Evolutionary conservation across 2,329 filamentous ascomycete genomes (phyloP).

Genomic region (Claviceps lovelessii): DNA sequence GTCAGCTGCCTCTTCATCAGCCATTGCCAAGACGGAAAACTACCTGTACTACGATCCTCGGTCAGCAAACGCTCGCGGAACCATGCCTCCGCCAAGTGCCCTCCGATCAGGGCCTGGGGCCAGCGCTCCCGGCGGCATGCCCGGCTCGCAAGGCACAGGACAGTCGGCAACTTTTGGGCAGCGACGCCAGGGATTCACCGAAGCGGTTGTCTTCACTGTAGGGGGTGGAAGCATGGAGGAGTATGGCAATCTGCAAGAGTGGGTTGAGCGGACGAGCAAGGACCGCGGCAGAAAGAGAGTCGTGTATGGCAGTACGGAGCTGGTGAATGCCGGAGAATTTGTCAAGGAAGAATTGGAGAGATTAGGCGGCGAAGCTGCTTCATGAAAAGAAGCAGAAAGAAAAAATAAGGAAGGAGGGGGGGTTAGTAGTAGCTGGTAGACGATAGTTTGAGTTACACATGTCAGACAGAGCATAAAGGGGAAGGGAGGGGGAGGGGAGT

Average conservation of each 20-base stretch:
- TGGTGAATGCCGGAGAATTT: slow-evolving; percentile 56
- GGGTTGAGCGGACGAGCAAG: slow-evolving; percentile 65
- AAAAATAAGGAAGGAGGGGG: background rate
- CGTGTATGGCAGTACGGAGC: slow-evolving; percentile 86
- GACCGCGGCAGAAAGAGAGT: slow-evolving; percentile 61
- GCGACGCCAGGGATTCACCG: slow-evolving; percentile 72
- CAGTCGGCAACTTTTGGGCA: slow-evolving; percentile 81
- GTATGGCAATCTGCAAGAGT: slow-evolving; percentile 93
- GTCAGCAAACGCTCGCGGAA: slow-evolving; percentile 82
- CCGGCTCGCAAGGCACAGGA: slow-evolving; percentile 40
- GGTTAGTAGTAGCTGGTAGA: background rate
- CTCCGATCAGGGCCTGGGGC: slow-evolving; percentile 30
- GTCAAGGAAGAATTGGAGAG: slow-evolving; percentile 48
- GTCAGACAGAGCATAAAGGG: background rate
- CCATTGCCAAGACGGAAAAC: slow-evolving; percentile 89
- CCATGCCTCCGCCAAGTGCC: slow-evolving; percentile 66
- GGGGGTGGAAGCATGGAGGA: slow-evolving; percentile 98
- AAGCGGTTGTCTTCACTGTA: slow-evolving; percentile 86
- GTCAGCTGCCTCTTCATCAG: slow-evolving; percentile 71
- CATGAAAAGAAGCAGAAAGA: slow-evolving; percentile 10
- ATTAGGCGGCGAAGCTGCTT: slow-evolving; percentile 42
- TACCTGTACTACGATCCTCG: slow-evolving; percentile 96
- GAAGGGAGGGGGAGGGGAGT: background rate
- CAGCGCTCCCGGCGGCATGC: slow-evolving; percentile 33
- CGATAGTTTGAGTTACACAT: background rate